Conservation (phyloP, 441 rosid genomes). For the Flueggea neowawraea region DNA sequence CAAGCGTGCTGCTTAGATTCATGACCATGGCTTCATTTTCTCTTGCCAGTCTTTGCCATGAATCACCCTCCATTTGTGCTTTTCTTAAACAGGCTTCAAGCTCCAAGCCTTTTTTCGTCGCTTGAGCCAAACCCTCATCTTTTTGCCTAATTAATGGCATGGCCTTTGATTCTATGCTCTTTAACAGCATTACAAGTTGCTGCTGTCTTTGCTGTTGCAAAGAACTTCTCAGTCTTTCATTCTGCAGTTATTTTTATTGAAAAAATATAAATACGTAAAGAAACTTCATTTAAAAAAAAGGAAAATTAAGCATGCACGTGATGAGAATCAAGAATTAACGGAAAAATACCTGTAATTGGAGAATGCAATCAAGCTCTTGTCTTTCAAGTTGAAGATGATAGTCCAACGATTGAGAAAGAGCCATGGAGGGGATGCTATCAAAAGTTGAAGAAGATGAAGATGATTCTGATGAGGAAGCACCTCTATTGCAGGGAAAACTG, state of each 20-base stretch:
- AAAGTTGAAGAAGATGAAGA: slow-evolving; percentile 15
- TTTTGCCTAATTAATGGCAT: slow-evolving; percentile 31
- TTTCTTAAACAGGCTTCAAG: slow-evolving; percentile 38
- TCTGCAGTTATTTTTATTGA: slow-evolving; percentile 18
- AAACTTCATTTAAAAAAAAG: background rate
- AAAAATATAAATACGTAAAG: background rate
- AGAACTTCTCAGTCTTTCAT: slow-evolving; percentile 30
- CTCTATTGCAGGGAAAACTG: slow-evolving; percentile 7
- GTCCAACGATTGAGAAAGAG: slow-evolving; percentile 22
- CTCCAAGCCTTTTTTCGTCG: slow-evolving; percentile 31
- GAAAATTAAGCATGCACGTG: background rate
- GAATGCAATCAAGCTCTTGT: slow-evolving; percentile 43
- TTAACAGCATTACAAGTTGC: too few relatives aligned
- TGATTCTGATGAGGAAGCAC: slow-evolving; percentile 1
- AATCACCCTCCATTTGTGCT: slow-evolving; percentile 29
- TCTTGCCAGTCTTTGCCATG: slow-evolving; percentile 37
- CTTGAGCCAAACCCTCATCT: slow-evolving; percentile 39
- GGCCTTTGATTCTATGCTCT: slow-evolving; percentile 33
- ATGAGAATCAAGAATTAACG: too few relatives aligned
- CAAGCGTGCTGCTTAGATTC: slow-evolving; percentile 33
- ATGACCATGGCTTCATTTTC: slow-evolving; percentile 38
- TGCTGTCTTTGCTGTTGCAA: too few relatives aligned
- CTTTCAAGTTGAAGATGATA: slow-evolving; percentile 35
- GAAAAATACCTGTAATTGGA: slow-evolving; percentile 36
- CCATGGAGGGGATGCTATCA: slow-evolving; percentile 19